Conservation (phyloP, 495 filamentous ascomycete species). For the Penicillium parvum region DNA sequence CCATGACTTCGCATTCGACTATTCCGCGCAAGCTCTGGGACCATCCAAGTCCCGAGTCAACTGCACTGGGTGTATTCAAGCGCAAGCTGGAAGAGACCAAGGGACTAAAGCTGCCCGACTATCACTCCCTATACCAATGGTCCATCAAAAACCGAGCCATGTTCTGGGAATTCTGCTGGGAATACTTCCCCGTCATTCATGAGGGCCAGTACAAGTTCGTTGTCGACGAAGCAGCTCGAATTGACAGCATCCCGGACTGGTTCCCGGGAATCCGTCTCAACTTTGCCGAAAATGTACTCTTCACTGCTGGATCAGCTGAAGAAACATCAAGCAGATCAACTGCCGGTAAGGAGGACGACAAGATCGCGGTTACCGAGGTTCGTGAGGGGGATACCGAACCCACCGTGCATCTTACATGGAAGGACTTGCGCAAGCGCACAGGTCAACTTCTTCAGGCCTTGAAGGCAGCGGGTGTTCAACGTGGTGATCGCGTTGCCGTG, state of each 20-base stretch:
- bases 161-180: conserved; percentile 19
- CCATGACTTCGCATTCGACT: conserved; percentile 3
- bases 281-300: conserved; percentile 77
- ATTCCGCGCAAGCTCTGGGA: conserved; percentile 9
- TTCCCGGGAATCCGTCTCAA: conserved; percentile 61
- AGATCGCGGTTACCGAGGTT: conserved; percentile 63
- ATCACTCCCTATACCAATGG: conserved; percentile 5
- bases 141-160: conserved; percentile 7
- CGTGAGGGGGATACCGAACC: conserved; percentile 60
- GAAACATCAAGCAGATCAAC: conserved; percentile 7
- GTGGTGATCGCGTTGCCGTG: conserved; percentile 71
- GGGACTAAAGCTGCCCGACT: conserved; percentile 1
- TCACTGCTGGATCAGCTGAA: conserved; percentile 10
- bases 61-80: conserved; percentile 2
- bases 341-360: conserved; percentile 61
- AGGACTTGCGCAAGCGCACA: conserved; percentile 51
- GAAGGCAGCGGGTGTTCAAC: conserved; percentile 53
- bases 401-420: conserved; percentile 57
- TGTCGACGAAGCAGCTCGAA: conserved; percentile 11
- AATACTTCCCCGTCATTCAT: conserved; percentile 15
- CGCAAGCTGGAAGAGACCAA: conserved; percentile 2
- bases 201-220: conserved; percentile 9
- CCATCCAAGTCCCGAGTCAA: conserved; percentile 3
- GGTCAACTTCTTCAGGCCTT: conserved; percentile 57
- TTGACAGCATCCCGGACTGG: conserved; percentile 20